phyloP scores from a whole-genome alignment of 129 eudicot genomes.

The Lactuca saligna region DNA sequence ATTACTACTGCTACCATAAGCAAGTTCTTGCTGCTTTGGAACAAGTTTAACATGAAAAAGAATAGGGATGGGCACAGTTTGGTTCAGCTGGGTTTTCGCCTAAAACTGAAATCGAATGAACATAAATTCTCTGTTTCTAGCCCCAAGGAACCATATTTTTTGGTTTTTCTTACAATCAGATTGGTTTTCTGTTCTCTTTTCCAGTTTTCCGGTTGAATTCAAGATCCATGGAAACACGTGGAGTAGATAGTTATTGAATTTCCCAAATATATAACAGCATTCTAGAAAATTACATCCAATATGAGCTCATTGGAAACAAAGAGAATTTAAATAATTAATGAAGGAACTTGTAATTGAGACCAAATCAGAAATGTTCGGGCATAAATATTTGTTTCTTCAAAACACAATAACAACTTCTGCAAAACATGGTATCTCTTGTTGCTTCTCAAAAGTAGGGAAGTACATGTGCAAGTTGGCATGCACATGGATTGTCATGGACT shows the following conservation, averaged over 20 bases:
- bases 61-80: too few species aligned
- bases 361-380: not conserved
- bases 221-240: not conserved
- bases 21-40: too few species aligned
- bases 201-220: not conserved
- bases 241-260: not conserved
- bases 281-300: not conserved
- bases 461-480: constrained; percentile 24
- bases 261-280: not conserved
- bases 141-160: not conserved
- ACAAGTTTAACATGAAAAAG: too few species aligned
- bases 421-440: constrained; percentile 20
- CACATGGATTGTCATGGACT: constrained; percentile 24
- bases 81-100: too few species aligned
- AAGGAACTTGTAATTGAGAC: not conserved
- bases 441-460: constrained; percentile 17
- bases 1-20: too few species aligned
- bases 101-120: too few species aligned
- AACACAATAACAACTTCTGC: constrained; percentile 8
- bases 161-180: not conserved
- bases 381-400: constrained; percentile 2
- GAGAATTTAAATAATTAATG: not conserved
- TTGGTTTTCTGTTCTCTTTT: not conserved
- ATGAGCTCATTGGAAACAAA: not conserved
- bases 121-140: not conserved